These are phyloP conservation scores for Puya raimondii DNA, from an alignment of 176 grass and related monocot species.

Conservation along the genomic window DNA sequence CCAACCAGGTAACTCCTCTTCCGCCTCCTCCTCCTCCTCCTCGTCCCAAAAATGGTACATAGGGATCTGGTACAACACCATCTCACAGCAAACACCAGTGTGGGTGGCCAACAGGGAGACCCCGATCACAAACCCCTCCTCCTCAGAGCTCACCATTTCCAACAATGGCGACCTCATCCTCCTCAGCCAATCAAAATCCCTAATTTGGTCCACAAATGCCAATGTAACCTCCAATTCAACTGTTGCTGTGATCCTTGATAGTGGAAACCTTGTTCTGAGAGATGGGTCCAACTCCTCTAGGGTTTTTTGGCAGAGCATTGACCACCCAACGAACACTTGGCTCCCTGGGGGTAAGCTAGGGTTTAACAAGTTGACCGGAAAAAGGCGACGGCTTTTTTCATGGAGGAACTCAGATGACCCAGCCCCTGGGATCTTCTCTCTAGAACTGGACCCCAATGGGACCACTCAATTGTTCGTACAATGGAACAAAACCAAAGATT, in stretches of 20 bases:
- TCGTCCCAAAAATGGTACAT: constrained; percentile 56
- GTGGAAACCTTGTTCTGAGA: constrained; percentile 46
- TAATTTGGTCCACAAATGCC: constrained; percentile 57
- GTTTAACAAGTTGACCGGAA: constrained; percentile 47
- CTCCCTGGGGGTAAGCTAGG: constrained; percentile 57
- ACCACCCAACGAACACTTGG: constrained; percentile 66
- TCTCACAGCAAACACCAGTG: constrained; percentile 29
- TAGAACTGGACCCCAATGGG: constrained; percentile 60
- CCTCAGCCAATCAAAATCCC: constrained; percentile 44
- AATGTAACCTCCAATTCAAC: constrained; percentile 33
- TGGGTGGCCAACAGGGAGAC: constrained; percentile 43
- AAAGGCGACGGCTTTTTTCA: constrained; percentile 41
- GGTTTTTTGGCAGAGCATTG: constrained; percentile 66
- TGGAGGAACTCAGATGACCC: constrained; percentile 49
- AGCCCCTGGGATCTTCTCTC: constrained; percentile 47
- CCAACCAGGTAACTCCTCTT: constrained; percentile 20
- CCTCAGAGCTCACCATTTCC: constrained; percentile 37
- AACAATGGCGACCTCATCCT: constrained; percentile 64
- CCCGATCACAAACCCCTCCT: constrained; percentile 35
- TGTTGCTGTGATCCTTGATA: constrained; percentile 40
- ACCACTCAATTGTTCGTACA: constrained; percentile 48
- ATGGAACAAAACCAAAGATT: constrained; percentile 48
- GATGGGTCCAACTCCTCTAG: constrained; percentile 41
- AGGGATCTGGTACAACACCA: constrained; percentile 82
- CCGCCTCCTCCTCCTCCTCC: constrained; percentile 5